These are phyloP conservation scores for Colletotrichum plurivorum DNA, from an alignment of 2,329 filamentous ascomycete species.

Conservation along the genomic window DNA sequence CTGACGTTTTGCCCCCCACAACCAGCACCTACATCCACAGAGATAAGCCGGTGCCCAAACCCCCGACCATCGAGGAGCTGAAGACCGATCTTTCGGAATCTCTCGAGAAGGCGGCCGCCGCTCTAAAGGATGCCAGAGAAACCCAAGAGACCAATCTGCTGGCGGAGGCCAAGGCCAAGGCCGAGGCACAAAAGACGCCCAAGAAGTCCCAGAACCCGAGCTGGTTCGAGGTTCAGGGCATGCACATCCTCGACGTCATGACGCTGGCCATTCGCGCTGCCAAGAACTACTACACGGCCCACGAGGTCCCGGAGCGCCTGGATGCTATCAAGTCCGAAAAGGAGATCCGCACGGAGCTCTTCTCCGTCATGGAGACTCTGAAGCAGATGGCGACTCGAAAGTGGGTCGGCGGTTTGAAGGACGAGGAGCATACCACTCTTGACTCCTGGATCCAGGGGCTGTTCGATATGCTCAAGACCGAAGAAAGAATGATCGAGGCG, in stretches of 20 bases:
- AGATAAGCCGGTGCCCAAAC: slow-evolving; percentile 84
- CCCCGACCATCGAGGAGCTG: slow-evolving; percentile 85
- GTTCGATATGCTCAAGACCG: slow-evolving; percentile 80
- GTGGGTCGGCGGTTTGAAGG: slow-evolving; percentile 85
- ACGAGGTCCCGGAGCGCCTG: slow-evolving; percentile 87
- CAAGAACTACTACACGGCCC: slow-evolving; percentile 95
- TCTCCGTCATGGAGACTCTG: slow-evolving; percentile 89
- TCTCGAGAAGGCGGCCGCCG: slow-evolving; percentile 77
- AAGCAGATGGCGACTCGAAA: slow-evolving; percentile 92
- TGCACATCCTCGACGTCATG: slow-evolving; percentile 92
- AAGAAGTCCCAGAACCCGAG: slow-evolving; percentile 72
- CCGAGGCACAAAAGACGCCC: slow-evolving; percentile 19
- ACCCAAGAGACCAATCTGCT: slow-evolving; percentile 46
- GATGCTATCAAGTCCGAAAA: slow-evolving; percentile 91
- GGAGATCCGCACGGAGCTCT: slow-evolving; percentile 85
- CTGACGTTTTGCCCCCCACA: slow-evolving; percentile 93
- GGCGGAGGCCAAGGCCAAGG: slow-evolving; percentile 15
- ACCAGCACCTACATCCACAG: slow-evolving; percentile 95
- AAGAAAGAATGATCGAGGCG: slow-evolving; percentile 81
- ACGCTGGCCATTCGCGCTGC: slow-evolving; percentile 96
- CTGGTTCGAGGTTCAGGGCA: slow-evolving; percentile 90
- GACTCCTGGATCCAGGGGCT: slow-evolving; percentile 85
- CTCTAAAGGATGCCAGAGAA: slow-evolving; percentile 71
- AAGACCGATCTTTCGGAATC: slow-evolving; percentile 76
- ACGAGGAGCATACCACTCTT: slow-evolving; percentile 84